phyloP scores from a whole-genome alignment of 345 rosid species.

The Microthlaspi erraticum region DNA sequence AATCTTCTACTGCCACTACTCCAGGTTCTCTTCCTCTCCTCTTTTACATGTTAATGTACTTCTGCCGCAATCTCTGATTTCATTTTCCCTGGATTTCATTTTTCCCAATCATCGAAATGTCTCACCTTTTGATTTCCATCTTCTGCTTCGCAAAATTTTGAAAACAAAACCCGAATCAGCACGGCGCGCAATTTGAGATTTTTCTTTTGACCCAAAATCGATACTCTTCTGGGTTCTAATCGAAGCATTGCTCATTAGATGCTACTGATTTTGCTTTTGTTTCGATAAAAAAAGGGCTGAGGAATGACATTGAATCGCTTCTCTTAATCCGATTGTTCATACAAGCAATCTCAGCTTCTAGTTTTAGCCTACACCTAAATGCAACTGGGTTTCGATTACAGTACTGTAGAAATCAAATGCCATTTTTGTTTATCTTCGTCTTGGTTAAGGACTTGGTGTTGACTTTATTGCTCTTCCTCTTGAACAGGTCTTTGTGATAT shows the following conservation, averaged over 20 bases:
- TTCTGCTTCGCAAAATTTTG: not conserved
- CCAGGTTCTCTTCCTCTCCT: conserved; percentile 29
- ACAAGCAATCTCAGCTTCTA: not conserved
- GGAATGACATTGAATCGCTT: not conserved
- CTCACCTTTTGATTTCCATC: conserved; percentile 12
- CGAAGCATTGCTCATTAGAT: not conserved
- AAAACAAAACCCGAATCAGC: not conserved
- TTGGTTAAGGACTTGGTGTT: conserved; percentile 3
- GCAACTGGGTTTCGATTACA: not conserved
- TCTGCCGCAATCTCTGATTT: not conserved
- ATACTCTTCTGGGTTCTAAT: not conserved
- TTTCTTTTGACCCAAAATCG: not conserved
- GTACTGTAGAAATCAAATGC: not conserved
- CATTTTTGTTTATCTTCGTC: not conserved
- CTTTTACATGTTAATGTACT: conserved; percentile 11
- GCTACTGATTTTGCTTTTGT: not conserved
- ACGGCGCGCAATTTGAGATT: not conserved
- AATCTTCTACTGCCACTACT: conserved; percentile 10
- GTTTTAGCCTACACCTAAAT: not conserved
- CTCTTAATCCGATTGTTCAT: conserved; percentile 6
- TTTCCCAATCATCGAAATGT: conserved; percentile 14
- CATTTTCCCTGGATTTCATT: not conserved
- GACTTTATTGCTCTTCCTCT: conserved; percentile 25
- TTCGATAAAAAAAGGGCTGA: not conserved
- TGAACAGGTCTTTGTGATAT: conserved; percentile 19